Evolutionary conservation across 495 filamentous ascomycete species (phyloP), one percentile per base, ranked within the genome.

Genomic region (Chaetomidium leptoderma): DNA sequence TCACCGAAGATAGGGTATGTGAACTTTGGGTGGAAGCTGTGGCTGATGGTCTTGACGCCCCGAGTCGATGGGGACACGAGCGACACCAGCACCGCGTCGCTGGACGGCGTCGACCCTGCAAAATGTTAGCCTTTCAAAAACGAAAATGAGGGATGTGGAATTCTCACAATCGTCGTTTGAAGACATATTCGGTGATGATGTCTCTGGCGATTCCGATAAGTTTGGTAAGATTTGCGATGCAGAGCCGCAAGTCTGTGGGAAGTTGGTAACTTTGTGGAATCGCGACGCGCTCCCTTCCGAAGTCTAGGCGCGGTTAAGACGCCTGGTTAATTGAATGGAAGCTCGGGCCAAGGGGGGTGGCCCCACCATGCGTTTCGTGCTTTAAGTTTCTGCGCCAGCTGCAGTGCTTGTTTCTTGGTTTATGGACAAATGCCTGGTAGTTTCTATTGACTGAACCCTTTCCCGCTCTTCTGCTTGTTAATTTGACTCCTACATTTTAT

Each of bases 1-100:
- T 97, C 86, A 65, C 91, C 92, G 65, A 97, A 97, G 55, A 99
- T 88, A 0, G 87, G 75, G 69, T 96, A 96, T 19, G 91, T 96
- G 70, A 92, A 93, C 63, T 81, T 81, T 2, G 93, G 93, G 56
- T 89, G 80, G 72, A 97, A 97, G 53, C 77, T 79, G 19, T 78
- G 40, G 30, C 47, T 76, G 30, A 87, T 64, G 4, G 80, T 82
- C 63, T 82, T 81, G 19, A 81, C 75, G 55, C 78, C 80, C 35
- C 76, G 66, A 7, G 78, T 69, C 13, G 75, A 72, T 1, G 87
- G 81, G 59, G 80, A 78, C 39, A 91, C 78, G 43, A 95, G 72
- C 10, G 86, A 87, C 61, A 95, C 78, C 26, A 81, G 72, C 27
- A 92, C 61, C 61, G 87, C 87, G 70, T 92, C 82, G 63, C 87